These are phyloP conservation scores for Barnettozyma wickerhamii DNA, from an alignment of 805 yeast species.

Conservation along the genomic window DNA sequence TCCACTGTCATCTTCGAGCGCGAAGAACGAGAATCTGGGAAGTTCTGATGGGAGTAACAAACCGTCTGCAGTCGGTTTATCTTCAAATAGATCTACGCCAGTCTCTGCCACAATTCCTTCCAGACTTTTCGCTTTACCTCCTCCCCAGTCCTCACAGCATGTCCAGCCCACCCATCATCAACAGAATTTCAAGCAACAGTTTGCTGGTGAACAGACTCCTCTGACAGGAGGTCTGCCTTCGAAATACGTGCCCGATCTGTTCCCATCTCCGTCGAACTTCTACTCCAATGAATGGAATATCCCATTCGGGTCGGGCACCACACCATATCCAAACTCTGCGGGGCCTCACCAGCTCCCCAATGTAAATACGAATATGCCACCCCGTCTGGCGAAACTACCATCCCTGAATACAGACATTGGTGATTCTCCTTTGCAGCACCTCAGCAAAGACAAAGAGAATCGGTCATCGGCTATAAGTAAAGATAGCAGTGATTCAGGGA, in stretches of 20 bases:
- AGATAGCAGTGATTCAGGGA: background rate
- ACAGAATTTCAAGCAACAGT: slow-evolving; percentile 18
- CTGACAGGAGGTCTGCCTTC: slow-evolving; percentile 66
- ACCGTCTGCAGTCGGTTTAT: slow-evolving; percentile 16
- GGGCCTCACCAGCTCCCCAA: slow-evolving; percentile 19
- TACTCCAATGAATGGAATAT: slow-evolving; percentile 59
- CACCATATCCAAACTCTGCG: slow-evolving; percentile 34
- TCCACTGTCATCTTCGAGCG: slow-evolving; percentile 11
- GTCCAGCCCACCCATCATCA: slow-evolving; percentile 21
- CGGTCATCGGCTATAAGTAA: background rate
- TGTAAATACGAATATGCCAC: slow-evolving; percentile 4
- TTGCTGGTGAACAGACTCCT: slow-evolving; percentile 62
- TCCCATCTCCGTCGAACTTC: slow-evolving; percentile 78
- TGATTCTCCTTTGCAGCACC: slow-evolving; percentile 17
- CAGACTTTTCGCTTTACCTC: slow-evolving; percentile 29
- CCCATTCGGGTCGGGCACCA: slow-evolving; percentile 38
- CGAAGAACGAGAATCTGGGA: slow-evolving; percentile 6
- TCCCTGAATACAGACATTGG: slow-evolving; percentile 6
- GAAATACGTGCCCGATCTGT: slow-evolving; percentile 63
- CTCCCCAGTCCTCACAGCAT: slow-evolving; percentile 25
- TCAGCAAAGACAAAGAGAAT: slow-evolving; percentile 11
- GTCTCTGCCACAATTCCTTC: slow-evolving; percentile 25
- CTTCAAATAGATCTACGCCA: slow-evolving; percentile 13
- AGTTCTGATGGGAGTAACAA: slow-evolving; percentile 11
- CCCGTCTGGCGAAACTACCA: slow-evolving; percentile 8